Evolutionary conservation across 305 asterid species (phyloP).

Genomic region (Solanum hybrid): DNA sequence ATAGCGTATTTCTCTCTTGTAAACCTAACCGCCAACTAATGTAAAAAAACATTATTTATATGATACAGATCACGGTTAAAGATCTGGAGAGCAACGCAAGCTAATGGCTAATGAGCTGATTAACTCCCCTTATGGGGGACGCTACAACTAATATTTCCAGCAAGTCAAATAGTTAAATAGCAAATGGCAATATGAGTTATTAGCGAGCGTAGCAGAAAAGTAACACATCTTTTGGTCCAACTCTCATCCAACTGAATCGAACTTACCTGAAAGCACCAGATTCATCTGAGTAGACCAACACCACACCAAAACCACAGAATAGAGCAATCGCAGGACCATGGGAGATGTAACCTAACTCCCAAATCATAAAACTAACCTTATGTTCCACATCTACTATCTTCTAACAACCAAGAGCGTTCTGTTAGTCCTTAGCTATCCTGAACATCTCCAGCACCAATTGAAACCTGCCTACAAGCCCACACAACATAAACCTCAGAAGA

Average conservation of each 20-base stretch:
- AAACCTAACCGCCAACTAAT: not conserved
- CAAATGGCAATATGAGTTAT: too few relatives aligned
- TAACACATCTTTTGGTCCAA: not conserved
- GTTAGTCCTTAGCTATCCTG: not conserved
- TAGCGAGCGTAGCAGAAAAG: too few relatives aligned
- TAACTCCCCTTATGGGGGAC: not conserved
- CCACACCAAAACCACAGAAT: not conserved
- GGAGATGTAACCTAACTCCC: not conserved
- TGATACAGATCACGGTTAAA: not conserved
- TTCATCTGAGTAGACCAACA: not conserved
- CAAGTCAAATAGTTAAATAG: too few relatives aligned
- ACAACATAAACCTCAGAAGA: not conserved
- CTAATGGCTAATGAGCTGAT: not conserved
- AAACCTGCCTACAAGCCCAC: not conserved
- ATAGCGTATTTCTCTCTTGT: not conserved
- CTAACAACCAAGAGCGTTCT: not conserved
- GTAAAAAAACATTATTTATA: not conserved
- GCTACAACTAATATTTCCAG: too few relatives aligned
- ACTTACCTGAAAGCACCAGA: not conserved
- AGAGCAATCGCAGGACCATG: not conserved
- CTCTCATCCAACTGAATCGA: not conserved
- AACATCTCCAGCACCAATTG: not conserved
- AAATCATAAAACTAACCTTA: not conserved
- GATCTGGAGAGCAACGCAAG: not conserved
- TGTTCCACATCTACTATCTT: not conserved